A percentile compares a stretch with the other conserved stretches of the same genome.
These are phyloP conservation scores for Golubevia pallescens DNA, from an alignment of 1,284 basidiomycete species.

Conservation along the genomic window DNA sequence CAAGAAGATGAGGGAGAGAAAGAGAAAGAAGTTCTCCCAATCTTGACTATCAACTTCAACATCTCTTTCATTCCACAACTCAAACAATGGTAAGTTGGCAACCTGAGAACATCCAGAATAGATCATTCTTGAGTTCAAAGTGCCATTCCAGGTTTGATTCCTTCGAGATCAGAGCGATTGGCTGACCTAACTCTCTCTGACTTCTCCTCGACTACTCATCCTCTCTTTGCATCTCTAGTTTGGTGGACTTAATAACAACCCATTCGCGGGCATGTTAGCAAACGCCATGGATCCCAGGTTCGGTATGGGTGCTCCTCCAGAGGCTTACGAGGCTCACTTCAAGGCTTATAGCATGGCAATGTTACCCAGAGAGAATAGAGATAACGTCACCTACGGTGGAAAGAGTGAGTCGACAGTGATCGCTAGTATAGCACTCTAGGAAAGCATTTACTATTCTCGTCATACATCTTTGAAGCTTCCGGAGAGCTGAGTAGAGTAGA, in stretches of 20 bases:
- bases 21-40: neutral
- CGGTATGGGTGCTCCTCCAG: constrained; percentile 10
- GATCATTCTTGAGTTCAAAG: neutral
- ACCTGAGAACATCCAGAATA: no score
- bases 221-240: constrained; percentile 3
- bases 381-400: constrained; percentile 62
- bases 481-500: no score
- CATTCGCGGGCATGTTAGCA: constrained; percentile 1
- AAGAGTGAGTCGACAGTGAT: constrained; percentile 54
- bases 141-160: constrained; percentile 2
- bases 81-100: no score
- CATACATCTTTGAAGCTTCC: no score
- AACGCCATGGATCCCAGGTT: neutral
- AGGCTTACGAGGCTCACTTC: constrained; percentile 58
- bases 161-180: neutral
- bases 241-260: neutral
- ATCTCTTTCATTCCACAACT: no score
- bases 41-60: constrained; percentile 12
- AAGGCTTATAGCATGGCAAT: constrained; percentile 63
- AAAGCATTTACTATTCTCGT: neutral
- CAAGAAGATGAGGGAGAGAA: no score
- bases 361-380: constrained; percentile 51
- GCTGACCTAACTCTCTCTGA: neutral
- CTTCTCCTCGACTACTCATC: neutral
- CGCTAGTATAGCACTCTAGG: neutral